Conservation (phyloP, 1,284 basidiomycete genomes). For the Hemileia vastatrix region DNA sequence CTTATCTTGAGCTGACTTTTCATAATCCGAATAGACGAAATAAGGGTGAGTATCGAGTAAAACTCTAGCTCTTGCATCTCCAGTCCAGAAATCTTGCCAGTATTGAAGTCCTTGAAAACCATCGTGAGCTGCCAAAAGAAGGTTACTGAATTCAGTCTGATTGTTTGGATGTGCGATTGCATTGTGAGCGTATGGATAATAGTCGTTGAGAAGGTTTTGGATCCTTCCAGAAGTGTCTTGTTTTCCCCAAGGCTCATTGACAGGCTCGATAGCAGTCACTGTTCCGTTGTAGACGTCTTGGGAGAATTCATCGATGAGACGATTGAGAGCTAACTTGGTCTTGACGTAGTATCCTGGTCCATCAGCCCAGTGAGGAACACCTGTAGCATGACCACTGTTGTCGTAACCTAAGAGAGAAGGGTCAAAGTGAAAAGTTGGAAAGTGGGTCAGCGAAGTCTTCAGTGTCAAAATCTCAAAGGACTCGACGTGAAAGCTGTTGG, state of each 20-base stretch:
- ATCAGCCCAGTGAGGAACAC: conserved; percentile 4
- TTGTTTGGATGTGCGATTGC: conserved; percentile 7
- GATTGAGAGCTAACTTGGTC: conserved; percentile 12
- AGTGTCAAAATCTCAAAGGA: too few relatives aligned
- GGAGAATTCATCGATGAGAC: conserved; percentile 12
- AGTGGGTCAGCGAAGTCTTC: not conserved
- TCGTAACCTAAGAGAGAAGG: not conserved
- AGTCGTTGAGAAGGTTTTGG: conserved; percentile 9
- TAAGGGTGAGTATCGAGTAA: conserved; percentile 36
- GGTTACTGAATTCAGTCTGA: not conserved
- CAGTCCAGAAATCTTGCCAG: conserved; percentile 29
- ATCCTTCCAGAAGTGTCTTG: not conserved
- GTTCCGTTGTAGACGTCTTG: conserved; percentile 15
- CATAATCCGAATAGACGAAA: conserved; percentile 34
- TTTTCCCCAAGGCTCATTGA: conserved; percentile 7
- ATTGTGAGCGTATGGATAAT: conserved; percentile 23
- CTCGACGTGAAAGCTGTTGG: too few relatives aligned
- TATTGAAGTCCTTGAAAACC: conserved; percentile 19
- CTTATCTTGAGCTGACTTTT: conserved; percentile 29
- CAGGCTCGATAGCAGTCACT: conserved; percentile 13
- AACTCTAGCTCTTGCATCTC: conserved; percentile 29
- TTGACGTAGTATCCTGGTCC: not conserved
- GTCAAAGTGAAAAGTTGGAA: not conserved
- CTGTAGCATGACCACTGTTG: not conserved
- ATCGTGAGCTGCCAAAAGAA: conserved; percentile 22